Base-by-base conservation (phyloP, 306 rosid species). In the Malus sylvestris region DNA sequence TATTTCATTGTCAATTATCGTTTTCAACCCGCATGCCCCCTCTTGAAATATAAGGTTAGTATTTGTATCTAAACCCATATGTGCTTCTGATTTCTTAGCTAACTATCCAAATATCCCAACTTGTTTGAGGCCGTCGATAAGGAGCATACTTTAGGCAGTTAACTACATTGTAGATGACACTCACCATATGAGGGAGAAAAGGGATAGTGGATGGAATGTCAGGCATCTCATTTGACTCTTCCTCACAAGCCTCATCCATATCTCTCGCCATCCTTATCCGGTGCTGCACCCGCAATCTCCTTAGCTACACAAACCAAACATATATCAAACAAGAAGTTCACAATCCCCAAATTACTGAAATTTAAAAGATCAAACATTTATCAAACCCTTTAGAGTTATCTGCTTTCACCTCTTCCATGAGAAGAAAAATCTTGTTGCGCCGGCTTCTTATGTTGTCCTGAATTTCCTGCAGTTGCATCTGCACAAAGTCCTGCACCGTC, bases 161-260 rank as follows among this genome's bases (percentile, higher is more conserved):
- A 15, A 38, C 68, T 16, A 66, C 4, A 33, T 35, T 33, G 25
- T 66, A 4, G 13, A 78, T 55, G 32, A 68, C 70, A 83, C 97
- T 86, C 78, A 90, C 98, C 93, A 95, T 82, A 68, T 72, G 72
- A 53, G 92, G 87, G 72, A 95, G 91, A 84, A 95, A 95, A 78
- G 98, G 98, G 79, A 95, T 94, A 22, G 98, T 87, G 11, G 98
- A 95, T 38, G 95, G 92, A 77, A 95, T 92, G 75, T 92, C 96
- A 4, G 92, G 96, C 98, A 90, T 95, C 83, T 92, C 98, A 78
- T 90, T 19, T 2, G 86, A 73, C 53, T 92, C 97, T 78, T 89
- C 93, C 79, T 79, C 91, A 6, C 81, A 81, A 4, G 52, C 81
- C 81, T 77, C 88, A 45, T 68, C 67, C 51, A 74, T 51, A 69